phyloP scores from a whole-genome alignment of 345 rosid genomes.

The Sisymbrium altissimum region DNA sequence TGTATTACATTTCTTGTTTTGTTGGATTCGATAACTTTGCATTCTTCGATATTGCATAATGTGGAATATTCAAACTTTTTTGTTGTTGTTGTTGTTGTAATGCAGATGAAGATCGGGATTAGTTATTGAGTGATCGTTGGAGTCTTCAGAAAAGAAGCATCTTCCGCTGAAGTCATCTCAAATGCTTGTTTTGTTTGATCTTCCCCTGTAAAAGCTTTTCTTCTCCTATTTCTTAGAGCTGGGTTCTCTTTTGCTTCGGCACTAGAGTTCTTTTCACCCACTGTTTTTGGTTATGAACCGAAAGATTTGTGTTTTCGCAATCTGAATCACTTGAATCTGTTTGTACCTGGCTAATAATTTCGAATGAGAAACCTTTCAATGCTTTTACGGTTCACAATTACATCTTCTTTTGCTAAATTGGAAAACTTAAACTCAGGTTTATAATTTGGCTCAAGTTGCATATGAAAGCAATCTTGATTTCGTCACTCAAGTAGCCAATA shows the following conservation, averaged over 20 bases:
- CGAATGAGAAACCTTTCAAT: conserved; percentile 24
- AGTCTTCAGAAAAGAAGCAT: background rate
- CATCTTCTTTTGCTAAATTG: background rate
- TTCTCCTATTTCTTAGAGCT: conserved; percentile 2
- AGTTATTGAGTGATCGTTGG: background rate
- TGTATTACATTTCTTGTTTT: background rate
- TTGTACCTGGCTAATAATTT: conserved; percentile 32
- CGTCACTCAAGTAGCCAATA: background rate
- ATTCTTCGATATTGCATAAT: background rate
- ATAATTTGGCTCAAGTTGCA: background rate
- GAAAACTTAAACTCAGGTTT: background rate
- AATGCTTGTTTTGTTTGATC: conserved; percentile 25
- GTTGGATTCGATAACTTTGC: background rate
- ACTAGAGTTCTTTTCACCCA: background rate
- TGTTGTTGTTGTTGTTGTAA: background rate
- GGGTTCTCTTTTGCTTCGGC: conserved; percentile 23
- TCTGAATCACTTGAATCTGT: conserved; percentile 11
- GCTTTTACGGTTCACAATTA: background rate
- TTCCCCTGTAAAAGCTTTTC: conserved; percentile 15
- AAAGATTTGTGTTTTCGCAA: conserved; percentile 21
- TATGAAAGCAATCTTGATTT: background rate
- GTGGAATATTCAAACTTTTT: background rate
- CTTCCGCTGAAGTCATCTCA: background rate
- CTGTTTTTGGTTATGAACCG: conserved; percentile 16
- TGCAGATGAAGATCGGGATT: conserved; percentile 41